Percentiles rank a stretch among this genome's conserved stretches.
Conservation (phyloP, 495 filamentous ascomycete genomes). For the Xylaria venustula region DNA sequence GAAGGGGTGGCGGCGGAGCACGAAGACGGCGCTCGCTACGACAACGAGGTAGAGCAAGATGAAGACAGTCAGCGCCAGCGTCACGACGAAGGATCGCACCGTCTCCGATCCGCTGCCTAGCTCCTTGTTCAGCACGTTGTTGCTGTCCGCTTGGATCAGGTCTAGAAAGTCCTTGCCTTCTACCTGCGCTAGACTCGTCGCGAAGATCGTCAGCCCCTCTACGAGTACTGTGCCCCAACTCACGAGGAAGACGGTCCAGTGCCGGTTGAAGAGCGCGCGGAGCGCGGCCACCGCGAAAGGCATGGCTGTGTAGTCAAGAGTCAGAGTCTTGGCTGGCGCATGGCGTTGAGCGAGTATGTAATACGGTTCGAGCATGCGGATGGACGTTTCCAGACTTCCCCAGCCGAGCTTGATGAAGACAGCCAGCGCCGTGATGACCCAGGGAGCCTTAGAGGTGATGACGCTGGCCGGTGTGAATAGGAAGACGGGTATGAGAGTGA, state of each 20-base stretch:
- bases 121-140: constrained; percentile 21
- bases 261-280: constrained; percentile 58
- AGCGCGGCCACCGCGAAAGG: constrained; percentile 64
- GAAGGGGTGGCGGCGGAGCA: constrained; percentile 59
- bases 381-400: constrained; percentile 66
- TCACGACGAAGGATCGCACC: constrained; percentile 55
- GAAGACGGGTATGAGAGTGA: constrained; percentile 55
- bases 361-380: constrained; percentile 75
- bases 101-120: constrained; percentile 61
- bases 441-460: constrained; percentile 60
- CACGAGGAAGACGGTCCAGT: constrained; percentile 62
- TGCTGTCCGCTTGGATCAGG: constrained; percentile 14
- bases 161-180: constrained; percentile 54
- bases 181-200: constrained; percentile 59
- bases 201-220: constrained; percentile 67
- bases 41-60: constrained; percentile 59
- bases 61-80: constrained; percentile 53
- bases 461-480: constrained; percentile 55
- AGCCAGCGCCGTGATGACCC: constrained; percentile 61
- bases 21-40: constrained; percentile 53
- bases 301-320: constrained; percentile 69
- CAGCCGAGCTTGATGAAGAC: constrained; percentile 65
- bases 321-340: constrained; percentile 60
- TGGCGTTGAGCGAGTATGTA: constrained; percentile 64
- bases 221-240: constrained; percentile 61